Base-by-base conservation (phyloP, 2,329 filamentous ascomycete species). In the Balansia obtecta region DNA sequence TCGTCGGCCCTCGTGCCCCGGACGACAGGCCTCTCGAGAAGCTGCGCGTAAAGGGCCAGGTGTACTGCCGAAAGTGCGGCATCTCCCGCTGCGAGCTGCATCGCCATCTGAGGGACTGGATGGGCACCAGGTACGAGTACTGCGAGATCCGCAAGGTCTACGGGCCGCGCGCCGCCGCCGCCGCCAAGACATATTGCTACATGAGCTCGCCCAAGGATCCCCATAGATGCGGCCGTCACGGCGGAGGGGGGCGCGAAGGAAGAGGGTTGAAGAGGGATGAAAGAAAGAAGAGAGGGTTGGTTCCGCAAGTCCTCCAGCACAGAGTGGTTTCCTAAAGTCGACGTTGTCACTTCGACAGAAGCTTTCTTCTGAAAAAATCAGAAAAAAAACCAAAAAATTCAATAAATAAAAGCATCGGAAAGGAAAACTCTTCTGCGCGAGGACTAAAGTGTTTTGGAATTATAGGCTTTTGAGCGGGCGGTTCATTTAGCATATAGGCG, bases 41-140 rank as follows among this genome's bases (percentile, higher is more conserved):
- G 60, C 65, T 79, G 56, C 72, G 76, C 22, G 71, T 77, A 46
- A 73, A 72, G 50, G 79, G 78, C 20, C 78, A 80, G 59, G 75
- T 79, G 6, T 76, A 79, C 62, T 83, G 80, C 63, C 71, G 75
- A 52, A 80, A 82, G 62, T 83, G 80, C 55, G 78, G 77, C 46
- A 73, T 77, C 52, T 74, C 70, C 40, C 72, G 80, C 37, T 83
- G 80, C 63, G 78, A 82, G 67, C 70, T 83, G 52, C 77, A 82
- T 65, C 74, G 76, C 55, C 80, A 83, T 60, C 72, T 83, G 57
- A 70, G 71, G 58, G 71, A 70, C 40, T 83, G 79, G 76, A 76
- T 82, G 71, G 76, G 75, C 50, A 65, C 69, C 39, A 68, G 63
- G 18, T 65, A 71, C 53, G 79, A 83, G 63, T 83, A 83, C 65